phyloP scores from a whole-genome alignment of 2,329 filamentous ascomycete genomes.

The Epichloe coenophiala region DNA sequence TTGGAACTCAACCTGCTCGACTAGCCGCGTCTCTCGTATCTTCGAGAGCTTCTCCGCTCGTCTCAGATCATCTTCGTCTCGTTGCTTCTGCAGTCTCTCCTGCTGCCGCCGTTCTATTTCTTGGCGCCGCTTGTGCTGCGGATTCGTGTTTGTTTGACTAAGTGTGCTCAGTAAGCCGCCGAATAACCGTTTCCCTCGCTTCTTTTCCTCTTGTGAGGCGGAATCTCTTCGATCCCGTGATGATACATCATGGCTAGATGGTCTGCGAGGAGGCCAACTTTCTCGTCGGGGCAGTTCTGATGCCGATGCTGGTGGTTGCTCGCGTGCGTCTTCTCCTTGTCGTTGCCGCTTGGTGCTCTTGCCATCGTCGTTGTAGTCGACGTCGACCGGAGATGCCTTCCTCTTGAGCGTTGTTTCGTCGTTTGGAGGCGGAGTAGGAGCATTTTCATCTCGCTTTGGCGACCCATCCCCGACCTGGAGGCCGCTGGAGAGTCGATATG shows the following conservation, averaged over 20 bases:
- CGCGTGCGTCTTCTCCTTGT: constrained; percentile 11
- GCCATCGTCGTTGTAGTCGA: constrained; percentile 8
- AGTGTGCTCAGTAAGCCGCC: constrained; percentile 68
- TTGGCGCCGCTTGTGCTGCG: constrained; percentile 53
- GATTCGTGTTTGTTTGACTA: constrained; percentile 53
- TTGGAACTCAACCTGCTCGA: constrained; percentile 63
- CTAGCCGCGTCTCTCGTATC: constrained; percentile 45
- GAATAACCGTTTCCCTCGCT: constrained; percentile 73
- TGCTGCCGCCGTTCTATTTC: constrained; percentile 76
- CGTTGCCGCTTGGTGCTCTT: constrained; percentile 11
- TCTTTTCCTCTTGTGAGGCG: constrained; percentile 56
- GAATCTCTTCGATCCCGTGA: constrained; percentile 10
- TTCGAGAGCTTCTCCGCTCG: constrained; percentile 52
- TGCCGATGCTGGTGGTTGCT: not conserved
- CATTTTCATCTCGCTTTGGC: not conserved
- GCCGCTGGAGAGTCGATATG: not conserved
- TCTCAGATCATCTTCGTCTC: constrained; percentile 54
- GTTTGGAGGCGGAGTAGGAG: not conserved
- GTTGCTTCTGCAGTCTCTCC: constrained; percentile 60
- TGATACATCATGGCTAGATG: not conserved
- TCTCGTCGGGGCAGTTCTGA: not conserved
- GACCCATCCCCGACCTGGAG: not conserved
- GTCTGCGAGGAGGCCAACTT: constrained; percentile 4
- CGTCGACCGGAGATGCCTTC: constrained; percentile 13
- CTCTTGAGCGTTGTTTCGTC: constrained; percentile 13